Base-by-base conservation (phyloP, 1,139 yeast species). In the Pichia sp. region DNA sequence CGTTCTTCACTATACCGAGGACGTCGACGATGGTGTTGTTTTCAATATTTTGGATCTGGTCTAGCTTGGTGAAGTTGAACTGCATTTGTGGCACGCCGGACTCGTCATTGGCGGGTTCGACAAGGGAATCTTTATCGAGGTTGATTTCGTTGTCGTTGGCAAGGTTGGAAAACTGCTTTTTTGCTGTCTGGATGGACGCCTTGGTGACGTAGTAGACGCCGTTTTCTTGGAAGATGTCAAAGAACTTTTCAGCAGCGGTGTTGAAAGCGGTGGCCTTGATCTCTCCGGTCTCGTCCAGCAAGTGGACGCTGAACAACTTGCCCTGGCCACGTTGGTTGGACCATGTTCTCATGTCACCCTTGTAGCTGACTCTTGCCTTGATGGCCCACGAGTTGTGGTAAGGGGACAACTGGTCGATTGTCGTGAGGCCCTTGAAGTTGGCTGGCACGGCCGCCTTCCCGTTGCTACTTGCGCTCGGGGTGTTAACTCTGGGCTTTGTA, bases 261-360 rank as follows among this genome's bases (percentile, higher is more conserved):
- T 88, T 89, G 72, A 95, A 95, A 4, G 95, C 97, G 8, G 98
- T 90, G 15, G 96, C 98, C 65, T 95, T 81, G 64, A 95, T 95
- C 73, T 93, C 99, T 65, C 95, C 97, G 6, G 97, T 87, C 68
- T 95, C 96, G 68, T 95, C 99, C 60, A 92, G 74, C 61, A 95
- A 82, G 63, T 90, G 89, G 45, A 90, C 90, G 63, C 87, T 87
- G 74, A 95, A 90, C 58, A 95, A 78, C 69, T 89, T 88, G 53
- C 99, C 99, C 61, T 87, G 90, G 57, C 97, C 96, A 64, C 85
- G 80, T 56, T 83, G 84, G 65, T 90, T 90, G 52, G 88, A 81
- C 93, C 95, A 95, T 45, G 87, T 86, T 71, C 90, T 85, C 64
- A 93, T 78, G 59, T 90, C 97, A 54, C 95, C 84, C 70, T 93